Base-by-base conservation (phyloP, 345 rosid species). In the Cochlearia excelsa region DNA sequence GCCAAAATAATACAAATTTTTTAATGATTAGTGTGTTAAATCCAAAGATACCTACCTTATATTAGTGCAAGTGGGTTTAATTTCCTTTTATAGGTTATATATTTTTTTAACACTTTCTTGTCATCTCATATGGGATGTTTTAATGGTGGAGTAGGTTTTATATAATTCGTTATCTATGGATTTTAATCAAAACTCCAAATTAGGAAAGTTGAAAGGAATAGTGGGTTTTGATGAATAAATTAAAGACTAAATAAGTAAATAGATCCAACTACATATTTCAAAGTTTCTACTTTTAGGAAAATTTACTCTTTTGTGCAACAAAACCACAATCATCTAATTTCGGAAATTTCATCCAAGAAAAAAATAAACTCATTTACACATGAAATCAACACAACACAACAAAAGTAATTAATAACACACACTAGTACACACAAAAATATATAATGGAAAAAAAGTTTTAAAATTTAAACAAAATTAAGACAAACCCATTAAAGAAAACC, bases 231-330 rank as follows among this genome's bases (percentile, higher is more conserved):
- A 51, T 35, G 23, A 16, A 48, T 54, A 35, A 69, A 62, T 48
- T 42, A 49, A 49, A 56, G 53, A 54, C 42, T 26, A 53, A 61
- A 38, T 5, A 26, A 38, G 6, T 47, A 57, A 54, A 55, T 61
- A 42, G 26, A 42, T 62, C 53, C 58, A 69, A 62, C 58, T 42
- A 48, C 33, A 34, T 35, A 49, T 54, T 46, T 61, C 54, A 75
- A 75, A 71, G 77, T 65, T 81, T 59, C 84, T 65, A 74, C 65
- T 75, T 76, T 42, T 71, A 50, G 85, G 69, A 83, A 75, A 67
- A 64, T 49, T 57, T 69, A 53, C 61, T 31, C 59, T 29, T 33
- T 30, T 65, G 63, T 61, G 63, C 57, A 61, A 34, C 40, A 54
- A 61, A 49, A 27, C 30, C 30, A 50, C 35, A 3, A 1, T 31